A percentile compares a stretch with the other conserved stretches of the same genome.
phyloP scores from a whole-genome alignment of 495 filamentous ascomycete genomes.

The Penicillium manginii region DNA sequence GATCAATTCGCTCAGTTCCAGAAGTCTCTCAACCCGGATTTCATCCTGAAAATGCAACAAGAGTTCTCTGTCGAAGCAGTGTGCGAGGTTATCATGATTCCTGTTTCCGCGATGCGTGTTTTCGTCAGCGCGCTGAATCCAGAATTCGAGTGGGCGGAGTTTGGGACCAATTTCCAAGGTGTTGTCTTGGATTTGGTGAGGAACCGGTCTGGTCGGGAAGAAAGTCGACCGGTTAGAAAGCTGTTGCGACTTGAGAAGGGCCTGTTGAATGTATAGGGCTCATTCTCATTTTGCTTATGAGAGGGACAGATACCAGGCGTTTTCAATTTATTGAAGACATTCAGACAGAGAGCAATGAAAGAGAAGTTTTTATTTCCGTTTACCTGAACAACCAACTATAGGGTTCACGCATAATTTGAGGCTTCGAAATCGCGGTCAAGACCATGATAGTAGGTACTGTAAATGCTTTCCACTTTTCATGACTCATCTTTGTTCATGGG shows the following conservation, averaged over 20 bases:
- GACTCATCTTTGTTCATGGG: too few species aligned
- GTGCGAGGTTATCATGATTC: slow-evolving; percentile 20
- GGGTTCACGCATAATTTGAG: too few species aligned
- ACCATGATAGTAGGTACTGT: too few species aligned
- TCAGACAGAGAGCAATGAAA: too few species aligned
- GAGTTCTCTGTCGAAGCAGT: slow-evolving; percentile 20
- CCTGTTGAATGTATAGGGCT: neutral
- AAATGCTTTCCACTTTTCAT: too few species aligned
- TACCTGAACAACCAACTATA: too few species aligned
- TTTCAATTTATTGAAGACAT: too few species aligned
- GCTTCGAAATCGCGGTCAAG: too few species aligned
- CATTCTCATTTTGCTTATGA: too few species aligned
- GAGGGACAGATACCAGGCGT: too few species aligned
- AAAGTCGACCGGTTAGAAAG: neutral
- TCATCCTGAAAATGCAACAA: slow-evolving; percentile 3
- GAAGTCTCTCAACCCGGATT: neutral
- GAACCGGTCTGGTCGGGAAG: neutral
- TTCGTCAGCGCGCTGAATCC: slow-evolving; percentile 26
- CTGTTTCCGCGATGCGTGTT: slow-evolving; percentile 24
- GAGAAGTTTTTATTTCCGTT: too few species aligned
- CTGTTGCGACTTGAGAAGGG: neutral
- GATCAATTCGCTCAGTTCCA: neutral
- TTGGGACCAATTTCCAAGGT: slow-evolving; percentile 22
- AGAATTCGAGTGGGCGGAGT: slow-evolving; percentile 24
- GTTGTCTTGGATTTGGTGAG: neutral